These are phyloP conservation scores for Jamesozyma spencerorum DNA, from an alignment of 805 yeast genomes.

Conservation along the genomic window DNA sequence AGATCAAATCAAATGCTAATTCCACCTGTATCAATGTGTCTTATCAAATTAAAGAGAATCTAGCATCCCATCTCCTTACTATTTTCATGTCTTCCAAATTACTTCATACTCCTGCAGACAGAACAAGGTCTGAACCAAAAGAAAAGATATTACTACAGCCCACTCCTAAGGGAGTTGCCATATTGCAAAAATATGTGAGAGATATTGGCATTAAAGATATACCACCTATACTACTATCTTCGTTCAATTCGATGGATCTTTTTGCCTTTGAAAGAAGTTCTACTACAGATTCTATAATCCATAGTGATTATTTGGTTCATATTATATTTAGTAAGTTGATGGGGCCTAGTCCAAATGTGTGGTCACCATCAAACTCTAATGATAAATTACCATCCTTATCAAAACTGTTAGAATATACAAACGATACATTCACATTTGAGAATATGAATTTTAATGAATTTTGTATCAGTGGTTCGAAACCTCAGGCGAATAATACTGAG, in stretches of 20 bases:
- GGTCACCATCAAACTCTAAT: slow-evolving; percentile 49
- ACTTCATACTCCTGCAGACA: slow-evolving; percentile 65
- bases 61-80: slow-evolving; percentile 40
- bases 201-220: slow-evolving; percentile 42
- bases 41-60: slow-evolving; percentile 42
- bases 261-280: slow-evolving; percentile 58
- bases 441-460: slow-evolving; percentile 11
- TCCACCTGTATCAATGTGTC: slow-evolving; percentile 46
- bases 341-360: slow-evolving; percentile 61
- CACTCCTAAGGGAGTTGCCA: slow-evolving; percentile 81
- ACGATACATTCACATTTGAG: slow-evolving; percentile 31
- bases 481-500: slow-evolving; percentile 1
- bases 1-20: slow-evolving; percentile 39
- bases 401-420: slow-evolving; percentile 24
- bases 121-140: slow-evolving; percentile 48
- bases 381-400: slow-evolving; percentile 38
- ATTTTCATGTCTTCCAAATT: slow-evolving; percentile 53
- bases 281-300: slow-evolving; percentile 46
- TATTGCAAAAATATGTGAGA: slow-evolving; percentile 52
- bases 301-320: slow-evolving; percentile 55
- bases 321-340: slow-evolving; percentile 53
- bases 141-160: slow-evolving; percentile 54
- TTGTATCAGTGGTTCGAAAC: slow-evolving; percentile 1
- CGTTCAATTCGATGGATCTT: slow-evolving; percentile 63
- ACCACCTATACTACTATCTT: slow-evolving; percentile 44